Conservation (phyloP, 441 rosid species). For the Daphne laureola region DNA sequence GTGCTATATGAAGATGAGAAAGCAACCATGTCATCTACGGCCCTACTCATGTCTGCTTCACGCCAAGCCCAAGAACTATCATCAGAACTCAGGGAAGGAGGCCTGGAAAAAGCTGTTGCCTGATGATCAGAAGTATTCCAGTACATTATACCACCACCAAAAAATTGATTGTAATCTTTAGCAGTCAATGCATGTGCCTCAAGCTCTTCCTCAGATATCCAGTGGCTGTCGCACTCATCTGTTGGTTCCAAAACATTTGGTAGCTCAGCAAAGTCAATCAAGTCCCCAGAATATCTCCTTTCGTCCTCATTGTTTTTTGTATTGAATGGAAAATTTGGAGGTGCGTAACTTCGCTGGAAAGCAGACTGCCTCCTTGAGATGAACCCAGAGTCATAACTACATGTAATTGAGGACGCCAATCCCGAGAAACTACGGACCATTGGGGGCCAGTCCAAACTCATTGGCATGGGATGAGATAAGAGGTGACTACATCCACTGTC, state of each 20-base stretch:
- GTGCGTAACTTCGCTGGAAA: conserved; percentile 44
- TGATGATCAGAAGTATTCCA: conserved; percentile 94
- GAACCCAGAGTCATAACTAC: conserved; percentile 74
- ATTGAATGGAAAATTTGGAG: conserved; percentile 36
- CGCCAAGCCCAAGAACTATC: conserved; percentile 97
- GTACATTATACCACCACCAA: conserved; percentile 99
- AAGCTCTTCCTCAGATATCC: conserved; percentile 88
- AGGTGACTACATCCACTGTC: conserved; percentile 64
- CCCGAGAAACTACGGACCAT: conserved; percentile 77
- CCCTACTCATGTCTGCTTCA: conserved; percentile 94
- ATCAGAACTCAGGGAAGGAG: conserved; percentile 97
- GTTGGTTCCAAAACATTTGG: conserved; percentile 40
- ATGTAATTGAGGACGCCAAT: conserved; percentile 55
- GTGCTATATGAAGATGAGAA: conserved; percentile 91
- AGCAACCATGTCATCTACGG: conserved; percentile 98
- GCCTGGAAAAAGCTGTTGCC: conserved; percentile 85
- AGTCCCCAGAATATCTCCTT: conserved; percentile 47
- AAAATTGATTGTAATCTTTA: conserved; percentile 83
- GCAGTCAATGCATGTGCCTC: conserved; percentile 84
- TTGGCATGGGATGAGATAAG: conserved; percentile 62
- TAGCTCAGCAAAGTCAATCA: conserved; percentile 56
- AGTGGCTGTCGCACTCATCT: conserved; percentile 76
- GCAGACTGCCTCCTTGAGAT: conserved; percentile 44
- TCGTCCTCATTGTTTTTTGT: conserved; percentile 34
- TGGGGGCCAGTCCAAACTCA: conserved; percentile 98